These are phyloP conservation scores for Pseudopyricularia javanii DNA, from an alignment of 2,329 filamentous ascomycete species.

Conservation along the genomic window DNA sequence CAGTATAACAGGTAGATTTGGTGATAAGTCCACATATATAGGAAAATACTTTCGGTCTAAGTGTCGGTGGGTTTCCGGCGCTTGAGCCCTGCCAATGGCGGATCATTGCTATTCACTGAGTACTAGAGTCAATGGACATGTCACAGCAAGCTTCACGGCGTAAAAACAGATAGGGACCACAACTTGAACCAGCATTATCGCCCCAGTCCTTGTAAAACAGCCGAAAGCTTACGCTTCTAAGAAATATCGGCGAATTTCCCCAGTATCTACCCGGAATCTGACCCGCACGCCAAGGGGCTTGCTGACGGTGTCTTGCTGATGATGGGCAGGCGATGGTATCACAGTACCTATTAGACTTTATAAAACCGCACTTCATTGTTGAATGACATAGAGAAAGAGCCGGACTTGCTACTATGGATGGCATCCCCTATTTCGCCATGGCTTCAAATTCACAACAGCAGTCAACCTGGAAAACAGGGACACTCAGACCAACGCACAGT, in stretches of 20 bases:
- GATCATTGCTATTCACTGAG: not conserved
- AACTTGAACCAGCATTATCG: no score
- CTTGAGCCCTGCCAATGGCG: not conserved
- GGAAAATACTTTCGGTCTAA: not conserved
- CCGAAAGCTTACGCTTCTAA: not conserved
- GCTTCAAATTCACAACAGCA: not conserved
- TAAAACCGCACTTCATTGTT: not conserved
- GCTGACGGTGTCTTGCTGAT: not conserved
- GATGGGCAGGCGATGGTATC: not conserved
- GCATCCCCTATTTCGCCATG: not conserved
- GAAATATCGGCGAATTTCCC: not conserved
- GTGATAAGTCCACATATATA: not conserved
- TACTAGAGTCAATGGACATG: not conserved
- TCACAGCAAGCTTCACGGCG: not conserved
- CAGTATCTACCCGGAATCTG: not conserved
- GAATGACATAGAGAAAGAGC: not conserved
- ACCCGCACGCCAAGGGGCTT: not conserved
- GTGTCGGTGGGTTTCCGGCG: not conserved
- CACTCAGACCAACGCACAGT: not conserved
- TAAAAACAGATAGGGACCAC: no score
- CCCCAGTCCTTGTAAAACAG: no score
- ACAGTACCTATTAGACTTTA: not conserved
- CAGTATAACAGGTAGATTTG: not conserved
- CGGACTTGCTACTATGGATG: not conserved
- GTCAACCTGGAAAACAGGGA: not conserved